These are phyloP conservation scores for Hyaloscypha finlandica DNA, from an alignment of 495 filamentous ascomycete species.

Conservation along the genomic window DNA sequence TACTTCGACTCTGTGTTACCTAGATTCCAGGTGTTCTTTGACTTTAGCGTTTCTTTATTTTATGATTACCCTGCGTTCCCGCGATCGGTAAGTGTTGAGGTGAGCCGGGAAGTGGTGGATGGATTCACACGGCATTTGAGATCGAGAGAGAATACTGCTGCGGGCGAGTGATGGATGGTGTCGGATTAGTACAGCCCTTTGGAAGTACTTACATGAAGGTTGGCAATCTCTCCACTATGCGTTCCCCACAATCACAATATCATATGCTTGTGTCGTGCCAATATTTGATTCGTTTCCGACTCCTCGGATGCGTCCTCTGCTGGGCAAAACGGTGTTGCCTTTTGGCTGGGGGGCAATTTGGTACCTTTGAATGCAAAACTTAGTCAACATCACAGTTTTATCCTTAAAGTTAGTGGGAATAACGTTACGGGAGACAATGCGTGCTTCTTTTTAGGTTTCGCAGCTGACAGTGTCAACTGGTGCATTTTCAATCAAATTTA, in stretches of 20 bases:
- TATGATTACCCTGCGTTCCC: not conserved
- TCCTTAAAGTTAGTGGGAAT: constrained; percentile 22
- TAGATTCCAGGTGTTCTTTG: constrained; percentile 13
- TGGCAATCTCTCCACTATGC: constrained; percentile 27
- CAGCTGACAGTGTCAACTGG: not conserved
- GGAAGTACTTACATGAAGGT: constrained; percentile 34
- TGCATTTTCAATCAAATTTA: constrained; percentile 5
- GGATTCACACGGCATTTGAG: not conserved
- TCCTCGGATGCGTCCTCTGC: not conserved
- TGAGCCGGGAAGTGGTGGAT: constrained; percentile 15
- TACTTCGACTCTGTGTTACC: constrained; percentile 19
- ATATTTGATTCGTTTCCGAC: constrained; percentile 13
- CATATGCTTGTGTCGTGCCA: constrained; percentile 4
- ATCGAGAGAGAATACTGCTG: not conserved
- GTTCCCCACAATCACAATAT: constrained; percentile 1
- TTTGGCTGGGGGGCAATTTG: not conserved
- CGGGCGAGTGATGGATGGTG: not conserved
- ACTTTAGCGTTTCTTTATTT: constrained; percentile 24
- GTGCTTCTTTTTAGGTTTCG: not conserved
- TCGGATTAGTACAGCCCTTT: constrained; percentile 16
- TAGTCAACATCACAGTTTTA: not conserved
- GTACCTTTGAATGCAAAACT: not conserved
- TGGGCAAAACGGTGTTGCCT: not conserved
- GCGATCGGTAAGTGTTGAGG: constrained; percentile 26
- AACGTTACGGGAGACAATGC: not conserved